Base-by-base conservation (phyloP, 139 green algal genomes). In the Picochlorum costavermella region DNA sequence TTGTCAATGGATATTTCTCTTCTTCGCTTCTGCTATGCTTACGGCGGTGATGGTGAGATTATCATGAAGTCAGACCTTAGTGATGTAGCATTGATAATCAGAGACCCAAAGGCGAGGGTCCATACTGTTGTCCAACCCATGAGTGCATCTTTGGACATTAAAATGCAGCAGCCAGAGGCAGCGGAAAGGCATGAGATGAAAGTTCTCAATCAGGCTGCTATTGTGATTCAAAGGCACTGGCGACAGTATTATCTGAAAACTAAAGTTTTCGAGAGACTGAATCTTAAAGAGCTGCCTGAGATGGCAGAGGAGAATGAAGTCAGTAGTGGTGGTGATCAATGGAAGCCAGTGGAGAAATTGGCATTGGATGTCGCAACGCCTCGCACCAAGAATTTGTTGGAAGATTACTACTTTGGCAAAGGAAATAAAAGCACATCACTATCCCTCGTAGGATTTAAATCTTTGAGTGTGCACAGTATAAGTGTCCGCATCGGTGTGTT, bases 111-210 rank as follows among this genome's bases (percentile, higher is more conserved):
- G 13, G 76, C 77, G 17, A 49, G 72, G 3, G 78, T 90, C 4
- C 85, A 81, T 50, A 86, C 80, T 64, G 76, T 83, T 50, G 73
- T 92, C 67, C 83, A 89, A 60, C 86, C 86, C 25, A 57, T 83
- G 46, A 63, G 49, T 45, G 33, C 33, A 14, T 28, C 44, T 57
- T 20, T 56, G 9, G 12, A 50, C 10, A 46, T 57, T 36, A 16
- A 26, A 30, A 20, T 26, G 3, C 67, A 70, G 40, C 58, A 63
- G n/a, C 68, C 72, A 4, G 55, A 72, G n/a, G 77, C 66, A 4
- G 70, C 68, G 1, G 71, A 82, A 50, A 50, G 60, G 5, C 55
- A 56, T 9, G 62, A 82, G 62, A 44, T 67, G 50, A 70, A 65
- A 16, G 60, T 50, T 2, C 29, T 76, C 37, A 61, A 66, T 37